Percentiles rank a stretch among this genome's conserved stretches.
Conservation (phyloP, 495 filamentous ascomycete genomes). For the Aspergillus taichungensis region DNA sequence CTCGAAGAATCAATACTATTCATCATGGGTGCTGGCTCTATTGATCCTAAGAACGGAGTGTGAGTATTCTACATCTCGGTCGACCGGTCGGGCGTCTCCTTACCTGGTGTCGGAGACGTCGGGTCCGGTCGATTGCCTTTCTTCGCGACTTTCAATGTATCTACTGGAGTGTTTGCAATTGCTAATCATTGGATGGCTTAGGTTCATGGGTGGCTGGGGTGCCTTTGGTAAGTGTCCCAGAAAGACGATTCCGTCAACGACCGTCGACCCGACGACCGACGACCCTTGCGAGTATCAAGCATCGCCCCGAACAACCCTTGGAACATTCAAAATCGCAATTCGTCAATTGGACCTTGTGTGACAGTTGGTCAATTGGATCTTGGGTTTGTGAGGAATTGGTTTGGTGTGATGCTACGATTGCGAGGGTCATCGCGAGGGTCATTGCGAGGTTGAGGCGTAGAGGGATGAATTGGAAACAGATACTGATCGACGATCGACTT, state of each 20-base stretch:
- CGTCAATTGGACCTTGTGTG: neutral
- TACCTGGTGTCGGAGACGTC: neutral
- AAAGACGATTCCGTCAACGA: neutral
- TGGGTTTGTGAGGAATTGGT: neutral
- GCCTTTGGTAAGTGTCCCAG: conserved; percentile 57
- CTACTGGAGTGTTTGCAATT: neutral
- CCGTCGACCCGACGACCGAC: neutral
- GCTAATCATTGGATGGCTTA: conserved; percentile 33
- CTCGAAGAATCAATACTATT: conserved; percentile 15
- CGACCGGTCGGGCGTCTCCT: conserved; percentile 18
- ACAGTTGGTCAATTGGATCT: neutral
- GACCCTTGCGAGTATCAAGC: too few species aligned
- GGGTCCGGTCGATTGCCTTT: neutral
- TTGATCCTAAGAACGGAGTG: conserved; percentile 60
- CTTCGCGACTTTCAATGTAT: neutral
- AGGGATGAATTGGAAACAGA: neutral
- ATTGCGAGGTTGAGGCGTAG: too few species aligned
- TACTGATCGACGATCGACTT: conserved; percentile 2
- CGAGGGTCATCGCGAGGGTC: too few species aligned
- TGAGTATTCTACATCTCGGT: conserved; percentile 41
- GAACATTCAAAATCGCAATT: too few species aligned
- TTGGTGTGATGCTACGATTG: neutral
- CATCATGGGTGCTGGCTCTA: conserved; percentile 57
- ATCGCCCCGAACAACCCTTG: too few species aligned
- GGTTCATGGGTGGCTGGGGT: conserved; percentile 82